Conservation (phyloP, 2,329 filamentous ascomycete species). For the Fusarium incarnatum region DNA sequence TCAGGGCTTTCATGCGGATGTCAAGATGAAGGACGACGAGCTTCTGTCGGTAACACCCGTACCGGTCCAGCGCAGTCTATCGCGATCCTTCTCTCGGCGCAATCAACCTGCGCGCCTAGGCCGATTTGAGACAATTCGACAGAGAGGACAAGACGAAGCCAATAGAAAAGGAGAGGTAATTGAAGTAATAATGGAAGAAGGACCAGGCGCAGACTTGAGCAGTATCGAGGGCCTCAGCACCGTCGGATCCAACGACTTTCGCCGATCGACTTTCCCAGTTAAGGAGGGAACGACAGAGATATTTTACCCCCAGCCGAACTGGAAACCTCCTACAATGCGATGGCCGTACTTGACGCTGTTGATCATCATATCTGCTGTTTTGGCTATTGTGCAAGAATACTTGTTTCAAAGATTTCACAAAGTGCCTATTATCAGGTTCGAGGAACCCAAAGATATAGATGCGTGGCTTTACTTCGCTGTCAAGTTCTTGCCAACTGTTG, state of each 20-base stretch:
- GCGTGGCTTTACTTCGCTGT: slow-evolving; percentile 68
- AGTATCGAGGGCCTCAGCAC: slow-evolving; percentile 59
- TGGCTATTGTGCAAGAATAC: slow-evolving; percentile 66
- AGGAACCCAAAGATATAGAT: slow-evolving; percentile 61
- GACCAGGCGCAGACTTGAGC: slow-evolving; percentile 63
- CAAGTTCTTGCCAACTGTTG: slow-evolving; percentile 72
- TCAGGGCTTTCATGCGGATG: slow-evolving; percentile 61
- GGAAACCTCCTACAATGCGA: slow-evolving; percentile 74
- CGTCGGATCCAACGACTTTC: slow-evolving; percentile 47
- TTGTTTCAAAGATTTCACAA: slow-evolving; percentile 63
- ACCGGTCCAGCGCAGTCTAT: slow-evolving; percentile 51
- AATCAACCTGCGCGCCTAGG: slow-evolving; percentile 40
- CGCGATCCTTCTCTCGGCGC: slow-evolving; percentile 57
- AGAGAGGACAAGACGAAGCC: slow-evolving; percentile 67
- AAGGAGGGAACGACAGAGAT: slow-evolving; percentile 57
- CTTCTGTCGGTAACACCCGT: slow-evolving; percentile 55
- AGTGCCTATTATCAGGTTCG: slow-evolving; percentile 62
- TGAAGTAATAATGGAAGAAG: slow-evolving; percentile 63
- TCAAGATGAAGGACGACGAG: slow-evolving; percentile 62
- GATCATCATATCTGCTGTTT: slow-evolving; percentile 63
- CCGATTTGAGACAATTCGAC: slow-evolving; percentile 58
- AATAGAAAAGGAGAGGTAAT: slow-evolving; percentile 70
- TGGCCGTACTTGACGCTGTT: slow-evolving; percentile 69
- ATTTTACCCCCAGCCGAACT: slow-evolving; percentile 73
- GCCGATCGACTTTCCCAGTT: slow-evolving; percentile 54